Conservation (phyloP, 2,329 filamentous ascomycete species). For the Alternaria atra region DNA sequence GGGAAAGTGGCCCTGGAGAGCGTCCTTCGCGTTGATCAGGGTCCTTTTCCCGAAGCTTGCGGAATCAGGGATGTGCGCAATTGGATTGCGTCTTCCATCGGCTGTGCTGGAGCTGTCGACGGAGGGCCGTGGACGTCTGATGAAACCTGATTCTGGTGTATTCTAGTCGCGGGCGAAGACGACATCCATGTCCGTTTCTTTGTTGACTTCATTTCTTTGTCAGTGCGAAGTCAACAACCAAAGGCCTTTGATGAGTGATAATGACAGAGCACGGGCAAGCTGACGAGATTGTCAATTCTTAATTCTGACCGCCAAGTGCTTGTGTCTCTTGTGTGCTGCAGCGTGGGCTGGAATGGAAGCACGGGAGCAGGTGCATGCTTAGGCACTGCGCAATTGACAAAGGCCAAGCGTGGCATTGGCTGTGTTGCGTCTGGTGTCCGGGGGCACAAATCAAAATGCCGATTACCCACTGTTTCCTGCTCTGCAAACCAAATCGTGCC, state of each 20-base stretch:
- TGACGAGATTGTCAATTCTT: neutral
- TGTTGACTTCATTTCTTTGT: too few relatives aligned
- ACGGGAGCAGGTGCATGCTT: neutral
- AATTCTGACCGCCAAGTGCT: neutral
- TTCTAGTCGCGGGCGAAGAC: conserved; percentile 1
- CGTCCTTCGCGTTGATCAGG: conserved; percentile 14
- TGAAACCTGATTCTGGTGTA: conserved; percentile 16
- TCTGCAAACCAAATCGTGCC: conserved; percentile 15
- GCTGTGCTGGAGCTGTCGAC: conserved; percentile 3
- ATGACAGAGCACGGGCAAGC: neutral
- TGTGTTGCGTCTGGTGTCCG: conserved; percentile 10
- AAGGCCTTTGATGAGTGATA: neutral
- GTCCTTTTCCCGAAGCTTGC: conserved; percentile 11
- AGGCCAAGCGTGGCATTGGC: conserved; percentile 28
- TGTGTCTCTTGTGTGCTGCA: neutral
- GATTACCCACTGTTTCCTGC: conserved; percentile 20
- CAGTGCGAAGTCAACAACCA: neutral
- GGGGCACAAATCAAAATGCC: conserved; percentile 19
- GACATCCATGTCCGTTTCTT: neutral
- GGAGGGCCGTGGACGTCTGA: neutral
- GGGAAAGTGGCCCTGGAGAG: conserved; percentile 8
- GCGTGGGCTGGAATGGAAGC: neutral
- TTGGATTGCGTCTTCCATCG: conserved; percentile 10
- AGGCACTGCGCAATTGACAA: conserved; percentile 20
- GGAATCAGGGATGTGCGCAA: neutral